phyloP scores from a whole-genome alignment of 2,329 filamentous ascomycete genomes.

The Paecilomyces variotii region DNA sequence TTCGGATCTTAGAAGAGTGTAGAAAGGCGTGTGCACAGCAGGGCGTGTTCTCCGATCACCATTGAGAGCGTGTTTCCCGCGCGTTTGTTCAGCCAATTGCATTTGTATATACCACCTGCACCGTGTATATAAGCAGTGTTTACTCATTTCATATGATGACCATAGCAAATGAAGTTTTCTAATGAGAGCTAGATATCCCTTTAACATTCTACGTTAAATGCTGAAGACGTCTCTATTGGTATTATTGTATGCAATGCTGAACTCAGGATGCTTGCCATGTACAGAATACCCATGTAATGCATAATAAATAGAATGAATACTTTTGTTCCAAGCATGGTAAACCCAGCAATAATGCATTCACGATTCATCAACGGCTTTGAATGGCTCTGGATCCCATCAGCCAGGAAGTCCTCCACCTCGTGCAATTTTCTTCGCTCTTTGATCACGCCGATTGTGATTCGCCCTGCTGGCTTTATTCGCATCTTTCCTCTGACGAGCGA shows the following conservation, averaged over 20 bases:
- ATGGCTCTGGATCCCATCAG: background rate
- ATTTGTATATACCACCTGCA: background rate
- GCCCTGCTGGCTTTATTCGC: conserved; percentile 72
- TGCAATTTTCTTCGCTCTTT: conserved; percentile 55
- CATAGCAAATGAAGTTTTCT: background rate
- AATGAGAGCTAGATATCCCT: background rate
- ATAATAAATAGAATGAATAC: background rate
- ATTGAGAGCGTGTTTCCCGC: conserved; percentile 5
- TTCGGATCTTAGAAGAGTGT: conserved; percentile 68
- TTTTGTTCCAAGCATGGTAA: background rate
- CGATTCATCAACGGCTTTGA: background rate
- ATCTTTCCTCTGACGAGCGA: conserved; percentile 68
- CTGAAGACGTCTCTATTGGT: background rate
- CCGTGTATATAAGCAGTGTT: background rate
- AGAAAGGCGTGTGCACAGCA: conserved; percentile 39
- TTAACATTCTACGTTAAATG: background rate
- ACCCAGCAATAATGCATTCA: background rate
- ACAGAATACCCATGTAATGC: background rate
- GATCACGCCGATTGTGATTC: conserved; percentile 78
- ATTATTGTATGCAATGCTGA: background rate
- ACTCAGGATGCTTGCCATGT: background rate
- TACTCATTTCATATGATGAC: background rate
- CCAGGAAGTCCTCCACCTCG: conserved; percentile 41
- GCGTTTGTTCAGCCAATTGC: background rate
- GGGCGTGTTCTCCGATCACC: conserved; percentile 16